A percentile compares a stretch with the other conserved stretches of the same genome.
phyloP scores from a whole-genome alignment of 1,284 basidiomycete genomes.

The Meira miltonrushii region DNA sequence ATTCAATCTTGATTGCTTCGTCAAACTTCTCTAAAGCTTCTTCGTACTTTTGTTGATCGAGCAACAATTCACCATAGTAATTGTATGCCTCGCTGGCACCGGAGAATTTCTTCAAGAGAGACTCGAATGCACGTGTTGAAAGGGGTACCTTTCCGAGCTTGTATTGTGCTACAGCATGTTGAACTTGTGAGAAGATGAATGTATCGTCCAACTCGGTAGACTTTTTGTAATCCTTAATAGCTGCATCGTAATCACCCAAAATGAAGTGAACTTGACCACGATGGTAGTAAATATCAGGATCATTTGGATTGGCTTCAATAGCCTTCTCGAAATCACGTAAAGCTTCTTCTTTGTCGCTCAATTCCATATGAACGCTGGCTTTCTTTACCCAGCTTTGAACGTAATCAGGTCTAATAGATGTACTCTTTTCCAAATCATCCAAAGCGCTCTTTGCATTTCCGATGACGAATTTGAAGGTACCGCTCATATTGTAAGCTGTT shows the following conservation, averaged over 20 bases:
- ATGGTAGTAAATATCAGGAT: slow-evolving; percentile 98
- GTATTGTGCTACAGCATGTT: slow-evolving; percentile 94
- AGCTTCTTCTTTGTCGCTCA: slow-evolving; percentile 62
- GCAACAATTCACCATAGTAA: slow-evolving; percentile 80
- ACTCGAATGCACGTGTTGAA: slow-evolving; percentile 82
- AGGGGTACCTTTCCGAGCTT: slow-evolving; percentile 73
- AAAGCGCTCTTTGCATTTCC: slow-evolving; percentile 80
- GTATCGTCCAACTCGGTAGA: slow-evolving; percentile 74
- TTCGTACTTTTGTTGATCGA: slow-evolving; percentile 84
- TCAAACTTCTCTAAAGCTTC: slow-evolving; percentile 96
- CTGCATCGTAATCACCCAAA: slow-evolving; percentile 79
- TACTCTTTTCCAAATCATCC: slow-evolving; percentile 72
- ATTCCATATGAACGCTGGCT: slow-evolving; percentile 95
- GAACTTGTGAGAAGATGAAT: slow-evolving; percentile 93
- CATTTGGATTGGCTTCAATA: slow-evolving; percentile 71
- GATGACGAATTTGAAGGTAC: slow-evolving; percentile 92
- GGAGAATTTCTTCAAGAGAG: slow-evolving; percentile 42
- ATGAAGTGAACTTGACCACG: slow-evolving; percentile 98
- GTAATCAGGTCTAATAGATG: slow-evolving; percentile 68
- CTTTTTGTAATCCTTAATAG: slow-evolving; percentile 83
- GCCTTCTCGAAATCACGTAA: slow-evolving; percentile 90
- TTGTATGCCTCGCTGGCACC: slow-evolving; percentile 51
- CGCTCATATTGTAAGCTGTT: slow-evolving; percentile 85
- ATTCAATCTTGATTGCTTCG: slow-evolving; percentile 81
- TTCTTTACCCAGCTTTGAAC: slow-evolving; percentile 95